These are phyloP conservation scores for Amanita subjunquillea DNA, from an alignment of 768 basidiomycete species.

Conservation along the genomic window DNA sequence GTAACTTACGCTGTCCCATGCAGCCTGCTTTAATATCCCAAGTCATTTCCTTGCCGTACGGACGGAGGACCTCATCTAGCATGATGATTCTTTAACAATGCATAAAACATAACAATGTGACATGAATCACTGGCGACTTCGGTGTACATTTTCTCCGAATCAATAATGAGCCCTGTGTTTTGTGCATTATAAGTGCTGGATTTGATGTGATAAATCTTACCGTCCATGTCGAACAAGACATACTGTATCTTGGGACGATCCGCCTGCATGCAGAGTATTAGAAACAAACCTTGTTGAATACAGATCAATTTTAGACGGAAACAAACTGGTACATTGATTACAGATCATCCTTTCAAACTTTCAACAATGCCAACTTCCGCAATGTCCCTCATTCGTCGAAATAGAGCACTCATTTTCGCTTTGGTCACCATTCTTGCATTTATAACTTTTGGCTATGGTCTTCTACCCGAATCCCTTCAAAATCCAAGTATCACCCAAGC, in stretches of 20 bases:
- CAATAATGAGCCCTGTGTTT: constrained; percentile 55
- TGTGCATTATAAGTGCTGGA: background rate
- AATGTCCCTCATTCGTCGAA: background rate
- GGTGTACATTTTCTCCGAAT: constrained; percentile 70
- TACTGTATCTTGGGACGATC: constrained; percentile 34
- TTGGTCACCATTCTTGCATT: constrained; percentile 28
- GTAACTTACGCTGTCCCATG: constrained; percentile 67
- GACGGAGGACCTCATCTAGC: constrained; percentile 60
- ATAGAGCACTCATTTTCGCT: constrained; percentile 30
- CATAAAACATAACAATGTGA: background rate
- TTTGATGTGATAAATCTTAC: constrained; percentile 18
- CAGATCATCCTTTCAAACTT: background rate
- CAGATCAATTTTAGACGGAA: no score
- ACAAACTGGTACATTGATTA: no score
- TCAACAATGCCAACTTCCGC: background rate
- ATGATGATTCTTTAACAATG: background rate
- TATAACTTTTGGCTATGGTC: constrained; percentile 5
- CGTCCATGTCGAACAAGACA: constrained; percentile 70
- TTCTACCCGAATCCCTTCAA: constrained; percentile 19
- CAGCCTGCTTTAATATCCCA: constrained; percentile 86
- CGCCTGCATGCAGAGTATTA: background rate
- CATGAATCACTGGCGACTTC: constrained; percentile 57
- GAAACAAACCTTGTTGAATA: no score
- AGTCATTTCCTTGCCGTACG: constrained; percentile 68
- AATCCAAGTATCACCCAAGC: constrained; percentile 19